Evolutionary conservation across 2,329 filamentous ascomycete species (phyloP).

Genomic region (Aureobasidium sp.): DNA sequence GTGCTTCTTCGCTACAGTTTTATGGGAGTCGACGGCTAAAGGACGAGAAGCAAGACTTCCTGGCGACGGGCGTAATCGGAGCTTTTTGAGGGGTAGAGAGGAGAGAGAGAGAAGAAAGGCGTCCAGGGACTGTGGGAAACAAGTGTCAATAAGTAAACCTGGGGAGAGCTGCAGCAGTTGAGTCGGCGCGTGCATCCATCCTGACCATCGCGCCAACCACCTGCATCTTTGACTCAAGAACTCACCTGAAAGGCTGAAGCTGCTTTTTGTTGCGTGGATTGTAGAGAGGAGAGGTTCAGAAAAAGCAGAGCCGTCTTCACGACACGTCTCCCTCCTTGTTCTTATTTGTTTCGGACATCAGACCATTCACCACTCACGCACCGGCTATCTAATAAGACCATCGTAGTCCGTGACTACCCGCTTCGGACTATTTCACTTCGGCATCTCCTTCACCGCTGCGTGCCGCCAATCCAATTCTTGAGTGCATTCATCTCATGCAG

Average conservation of each 20-base stretch:
- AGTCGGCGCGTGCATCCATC: neutral
- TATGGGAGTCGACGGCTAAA: constrained; percentile 1
- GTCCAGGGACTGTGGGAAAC: constrained; percentile 7
- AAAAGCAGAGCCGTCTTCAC: neutral
- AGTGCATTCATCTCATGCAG: neutral
- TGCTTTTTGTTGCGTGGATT: neutral
- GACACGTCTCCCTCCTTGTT: neutral
- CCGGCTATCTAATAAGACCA: neutral
- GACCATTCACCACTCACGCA: neutral
- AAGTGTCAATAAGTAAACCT: neutral
- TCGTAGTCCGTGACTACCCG: neutral
- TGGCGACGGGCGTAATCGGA: constrained; percentile 22
- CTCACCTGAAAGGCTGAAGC: neutral
- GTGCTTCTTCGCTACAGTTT: constrained; percentile 67
- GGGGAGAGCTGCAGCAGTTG: constrained; percentile 9
- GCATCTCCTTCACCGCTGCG: neutral
- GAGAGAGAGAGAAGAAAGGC: constrained; percentile 20
- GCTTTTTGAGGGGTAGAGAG: constrained; percentile 17
- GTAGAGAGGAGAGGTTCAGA: neutral
- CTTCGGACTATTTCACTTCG: neutral
- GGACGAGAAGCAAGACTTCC: neutral
- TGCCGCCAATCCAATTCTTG: neutral
- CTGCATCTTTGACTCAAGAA: neutral
- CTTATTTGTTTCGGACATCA: constrained; percentile 2
- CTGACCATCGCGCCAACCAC: neutral